Evolutionary conservation across 2,329 filamentous ascomycete genomes (phyloP).

Genomic region (Domatiomyces globalis): DNA sequence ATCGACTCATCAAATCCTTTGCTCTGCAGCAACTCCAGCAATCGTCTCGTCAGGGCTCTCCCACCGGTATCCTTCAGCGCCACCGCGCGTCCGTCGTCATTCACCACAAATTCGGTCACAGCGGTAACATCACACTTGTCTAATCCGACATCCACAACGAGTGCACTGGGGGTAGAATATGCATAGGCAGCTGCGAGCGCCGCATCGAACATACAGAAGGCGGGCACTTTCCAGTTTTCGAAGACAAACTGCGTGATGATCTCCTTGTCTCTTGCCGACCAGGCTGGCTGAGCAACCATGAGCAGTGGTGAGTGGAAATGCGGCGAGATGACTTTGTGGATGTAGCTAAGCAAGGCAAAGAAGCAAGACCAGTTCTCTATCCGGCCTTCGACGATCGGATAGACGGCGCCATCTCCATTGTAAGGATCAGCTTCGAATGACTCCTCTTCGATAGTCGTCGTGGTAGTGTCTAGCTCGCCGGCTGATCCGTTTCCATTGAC

Average conservation of each 20-base stretch:
- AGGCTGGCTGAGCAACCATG: slow-evolving; percentile 76
- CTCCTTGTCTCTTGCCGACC: slow-evolving; percentile 79
- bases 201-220: slow-evolving; percentile 78
- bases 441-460: slow-evolving; percentile 25
- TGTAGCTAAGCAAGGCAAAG: slow-evolving; percentile 81
- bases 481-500: slow-evolving; percentile 11
- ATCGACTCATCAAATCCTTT: slow-evolving; percentile 47
- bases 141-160: slow-evolving; percentile 79
- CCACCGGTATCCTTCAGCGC: slow-evolving; percentile 60
- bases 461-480: slow-evolving; percentile 21
- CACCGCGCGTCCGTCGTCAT: slow-evolving; percentile 51
- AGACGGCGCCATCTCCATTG: slow-evolving; percentile 77
- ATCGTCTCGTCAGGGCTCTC: slow-evolving; percentile 65
- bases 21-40: slow-evolving; percentile 50
- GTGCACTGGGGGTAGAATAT: slow-evolving; percentile 69
- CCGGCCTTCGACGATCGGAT: slow-evolving; percentile 65
- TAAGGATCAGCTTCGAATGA: slow-evolving; percentile 81
- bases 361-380: slow-evolving; percentile 88
- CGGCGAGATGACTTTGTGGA: slow-evolving; percentile 76
- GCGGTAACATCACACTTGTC: slow-evolving; percentile 89
- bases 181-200: slow-evolving; percentile 67
- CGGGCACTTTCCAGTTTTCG: slow-evolving; percentile 90
- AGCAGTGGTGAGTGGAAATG: slow-evolving; percentile 91
- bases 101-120: slow-evolving; percentile 66
- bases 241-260: slow-evolving; percentile 87